These are phyloP conservation scores for Penicillium waksmanii DNA, from an alignment of 495 filamentous ascomycete species.

Conservation along the genomic window DNA sequence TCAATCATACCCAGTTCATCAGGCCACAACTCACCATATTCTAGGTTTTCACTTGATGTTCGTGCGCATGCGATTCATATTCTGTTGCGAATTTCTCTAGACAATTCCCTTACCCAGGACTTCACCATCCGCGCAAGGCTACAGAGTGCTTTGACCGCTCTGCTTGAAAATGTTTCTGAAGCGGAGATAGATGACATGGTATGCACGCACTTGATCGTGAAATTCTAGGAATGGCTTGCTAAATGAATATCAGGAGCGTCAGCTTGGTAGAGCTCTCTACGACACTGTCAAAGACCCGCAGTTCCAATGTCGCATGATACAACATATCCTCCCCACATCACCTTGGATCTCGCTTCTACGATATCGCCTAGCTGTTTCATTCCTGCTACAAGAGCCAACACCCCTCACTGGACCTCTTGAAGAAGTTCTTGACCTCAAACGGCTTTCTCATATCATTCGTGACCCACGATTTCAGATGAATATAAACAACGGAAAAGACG, in stretches of 20 bases:
- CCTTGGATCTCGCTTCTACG: constrained; percentile 63
- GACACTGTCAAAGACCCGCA: constrained; percentile 49
- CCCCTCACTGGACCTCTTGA: constrained; percentile 49
- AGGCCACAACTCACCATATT: constrained; percentile 12
- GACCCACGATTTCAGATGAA: constrained; percentile 53
- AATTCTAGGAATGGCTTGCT: constrained; percentile 5
- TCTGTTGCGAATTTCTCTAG: constrained; percentile 64
- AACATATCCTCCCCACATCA: constrained; percentile 57
- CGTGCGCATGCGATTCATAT: constrained; percentile 40
- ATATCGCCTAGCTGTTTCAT: constrained; percentile 73
- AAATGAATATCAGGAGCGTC: constrained; percentile 48
- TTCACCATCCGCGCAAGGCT: constrained; percentile 43
- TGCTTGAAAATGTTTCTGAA: constrained; percentile 43
- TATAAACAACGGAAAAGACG: constrained; percentile 26
- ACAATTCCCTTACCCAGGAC: constrained; percentile 53
- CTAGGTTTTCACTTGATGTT: constrained; percentile 40
- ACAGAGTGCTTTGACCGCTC: constrained; percentile 46
- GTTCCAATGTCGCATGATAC: constrained; percentile 63
- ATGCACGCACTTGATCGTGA: not conserved
- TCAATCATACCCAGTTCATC: not conserved
- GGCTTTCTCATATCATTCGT: constrained; percentile 53
- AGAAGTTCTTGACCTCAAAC: constrained; percentile 52
- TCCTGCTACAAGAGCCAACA: constrained; percentile 59
- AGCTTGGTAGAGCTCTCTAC: constrained; percentile 57
- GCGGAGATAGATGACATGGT: constrained; percentile 38